phyloP scores from a whole-genome alignment of 306 rosid genomes.

The Vachellia collinsii region DNA sequence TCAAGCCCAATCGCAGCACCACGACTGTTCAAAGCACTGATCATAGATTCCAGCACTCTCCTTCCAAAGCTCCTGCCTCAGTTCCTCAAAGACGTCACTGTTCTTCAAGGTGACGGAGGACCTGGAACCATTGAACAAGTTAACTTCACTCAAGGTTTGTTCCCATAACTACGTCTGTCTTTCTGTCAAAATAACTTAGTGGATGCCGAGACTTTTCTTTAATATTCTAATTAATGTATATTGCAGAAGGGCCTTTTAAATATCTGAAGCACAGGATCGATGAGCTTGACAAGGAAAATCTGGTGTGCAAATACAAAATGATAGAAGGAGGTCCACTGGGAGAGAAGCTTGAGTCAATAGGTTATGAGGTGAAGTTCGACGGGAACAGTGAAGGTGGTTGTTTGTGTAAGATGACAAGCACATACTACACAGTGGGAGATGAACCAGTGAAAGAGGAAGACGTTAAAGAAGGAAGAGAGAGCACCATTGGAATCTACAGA shows the following conservation, averaged over 20 bases:
- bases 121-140: slow-evolving; percentile 77
- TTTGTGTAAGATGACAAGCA: slow-evolving; percentile 59
- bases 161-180: too few species aligned
- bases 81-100: slow-evolving; percentile 51
- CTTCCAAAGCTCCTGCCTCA: slow-evolving; percentile 76
- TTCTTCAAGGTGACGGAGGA: slow-evolving; percentile 70
- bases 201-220: too few species aligned
- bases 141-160: slow-evolving; percentile 63
- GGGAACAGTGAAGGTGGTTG: slow-evolving; percentile 66
- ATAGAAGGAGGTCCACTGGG: slow-evolving; percentile 81
- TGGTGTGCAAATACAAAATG: slow-evolving; percentile 70
- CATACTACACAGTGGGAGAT: slow-evolving; percentile 55
- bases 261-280: slow-evolving; percentile 68
- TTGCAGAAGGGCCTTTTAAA: slow-evolving; percentile 52
- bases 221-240: too few species aligned
- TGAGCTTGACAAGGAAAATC: slow-evolving; percentile 56
- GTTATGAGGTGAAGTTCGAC: slow-evolving; percentile 75
- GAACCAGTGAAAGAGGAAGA: slow-evolving; percentile 63
- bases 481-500: slow-evolving; percentile 62
- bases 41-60: slow-evolving; percentile 58
- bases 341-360: slow-evolving; percentile 67
- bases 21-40: slow-evolving; percentile 70
- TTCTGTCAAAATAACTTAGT: too few species aligned
- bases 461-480: slow-evolving; percentile 70
- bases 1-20: slow-evolving; percentile 56